Base-by-base conservation (phyloP, 352 stramenopile genomes). In the Pilasporangium apinafurcum region DNA sequence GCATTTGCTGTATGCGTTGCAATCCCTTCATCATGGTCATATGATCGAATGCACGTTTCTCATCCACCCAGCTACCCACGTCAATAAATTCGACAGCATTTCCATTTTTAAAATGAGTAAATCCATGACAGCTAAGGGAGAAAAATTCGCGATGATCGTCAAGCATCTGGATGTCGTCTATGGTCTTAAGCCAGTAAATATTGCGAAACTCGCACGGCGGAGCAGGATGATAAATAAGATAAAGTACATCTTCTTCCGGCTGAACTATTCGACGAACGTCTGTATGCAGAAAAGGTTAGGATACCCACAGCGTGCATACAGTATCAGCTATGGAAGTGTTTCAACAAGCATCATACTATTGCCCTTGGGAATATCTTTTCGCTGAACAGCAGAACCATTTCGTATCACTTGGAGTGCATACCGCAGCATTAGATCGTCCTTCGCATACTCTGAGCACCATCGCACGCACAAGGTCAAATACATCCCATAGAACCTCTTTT, bases 31-130 rank as follows among this genome's bases (percentile, higher is more conserved):
- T 86, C 14, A 36, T 71, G 4, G 73, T 81, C 67, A 88, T 86
- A 42, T 76, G 57, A 54, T 86, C 76, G 38, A 88, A 88, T 8
- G 68, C 76, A 5, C 66, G 60, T 55, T 86, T 88, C 28, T 88
- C 73, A 18, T 71, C 45, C n/a, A 88, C 50, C 76, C 76, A 86
- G 17, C 47, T 59, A 9, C 52, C 40, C 17, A 83, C 37, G 31
- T 83, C 59, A 3, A 68, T 56, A 43, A 86, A 84, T 29, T 88
- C 76, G 8, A 74, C 46, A 8, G 65, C 70, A 10, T 52, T 51
- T 0, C 44, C 52, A 9, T 42, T 50, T 21, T 61, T 46, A 20
- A 82, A 84, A 18, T 78, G 68, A 0, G 76, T 86, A 13, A 88
- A 56, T 4, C 76, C 73, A 25, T 65, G 58, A n/a, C 53, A 68